A percentile compares a stretch with the other conserved stretches of the same genome.
Conservation (phyloP, 371 early-diverging fungal genomes). For the Nosema granulosis region DNA sequence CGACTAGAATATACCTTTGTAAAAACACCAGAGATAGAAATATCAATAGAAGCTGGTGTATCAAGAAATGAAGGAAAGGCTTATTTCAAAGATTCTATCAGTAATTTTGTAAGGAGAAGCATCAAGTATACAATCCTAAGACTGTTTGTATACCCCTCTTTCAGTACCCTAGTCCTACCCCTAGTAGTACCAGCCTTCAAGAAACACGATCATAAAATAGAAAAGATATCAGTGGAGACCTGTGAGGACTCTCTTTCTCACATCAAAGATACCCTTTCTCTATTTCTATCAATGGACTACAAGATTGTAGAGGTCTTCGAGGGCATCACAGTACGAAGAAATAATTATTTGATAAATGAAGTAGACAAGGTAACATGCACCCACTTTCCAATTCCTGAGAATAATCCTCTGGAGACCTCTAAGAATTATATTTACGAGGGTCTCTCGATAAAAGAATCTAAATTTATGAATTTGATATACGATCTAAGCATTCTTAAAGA, state of each 20-base stretch:
- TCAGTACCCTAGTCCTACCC: conserved; percentile 58
- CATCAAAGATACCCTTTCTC: conserved; percentile 38
- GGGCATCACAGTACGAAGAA: conserved; percentile 46
- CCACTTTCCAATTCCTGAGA: conserved; percentile 33
- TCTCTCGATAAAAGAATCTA: conserved; percentile 30
- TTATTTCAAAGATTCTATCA: conserved; percentile 55
- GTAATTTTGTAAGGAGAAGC: conserved; percentile 49
- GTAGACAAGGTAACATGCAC: conserved; percentile 27
- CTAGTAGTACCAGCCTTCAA: conserved; percentile 54
- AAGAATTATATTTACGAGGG: conserved; percentile 52
- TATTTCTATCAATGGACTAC: conserved; percentile 56
- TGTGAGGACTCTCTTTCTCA: conserved; percentile 30
- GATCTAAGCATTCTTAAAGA: conserved; percentile 47
- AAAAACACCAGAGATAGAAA: conserved; percentile 55
- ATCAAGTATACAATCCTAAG: conserved; percentile 46
- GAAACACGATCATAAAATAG: conserved; percentile 34
- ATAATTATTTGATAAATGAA: conserved; percentile 54
- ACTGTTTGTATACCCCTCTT: conserved; percentile 60
- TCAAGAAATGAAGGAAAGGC: conserved; percentile 45
- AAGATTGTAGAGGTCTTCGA: conserved; percentile 45
- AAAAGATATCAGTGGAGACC: conserved; percentile 39
- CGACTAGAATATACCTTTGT: conserved; percentile 62
- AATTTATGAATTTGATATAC: conserved; percentile 41
- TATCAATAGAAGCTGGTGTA: conserved; percentile 57
- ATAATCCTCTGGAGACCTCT: background rate